phyloP scores from a whole-genome alignment of 2,329 filamentous ascomycete genomes.

The Penicillium capsulatum region DNA sequence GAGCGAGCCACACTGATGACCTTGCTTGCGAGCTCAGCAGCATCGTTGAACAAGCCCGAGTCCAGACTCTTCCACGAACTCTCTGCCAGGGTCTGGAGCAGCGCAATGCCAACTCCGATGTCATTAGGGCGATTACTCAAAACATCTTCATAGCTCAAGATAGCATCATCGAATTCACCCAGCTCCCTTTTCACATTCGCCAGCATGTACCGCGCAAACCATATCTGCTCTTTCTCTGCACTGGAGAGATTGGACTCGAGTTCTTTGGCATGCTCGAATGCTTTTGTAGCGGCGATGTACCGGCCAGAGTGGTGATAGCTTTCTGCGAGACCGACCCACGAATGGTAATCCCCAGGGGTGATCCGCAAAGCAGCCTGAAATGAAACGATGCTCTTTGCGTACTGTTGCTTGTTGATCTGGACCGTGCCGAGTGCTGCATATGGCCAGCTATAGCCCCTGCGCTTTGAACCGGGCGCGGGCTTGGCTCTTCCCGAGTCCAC shows the following conservation, averaged over 20 bases:
- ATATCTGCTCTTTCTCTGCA: slow-evolving; percentile 63
- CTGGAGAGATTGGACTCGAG: slow-evolving; percentile 60
- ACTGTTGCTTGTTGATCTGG: slow-evolving; percentile 91
- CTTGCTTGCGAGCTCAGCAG: slow-evolving; percentile 64
- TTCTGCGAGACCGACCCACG: slow-evolving; percentile 94
- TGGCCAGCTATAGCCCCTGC: slow-evolving; percentile 91
- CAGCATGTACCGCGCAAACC: slow-evolving; percentile 97
- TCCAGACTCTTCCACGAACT: slow-evolving; percentile 72
- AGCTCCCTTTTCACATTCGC: slow-evolving; percentile 91
- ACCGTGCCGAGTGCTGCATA: slow-evolving; percentile 90
- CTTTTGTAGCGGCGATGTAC: slow-evolving; percentile 89
- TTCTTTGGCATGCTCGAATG: slow-evolving; percentile 77
- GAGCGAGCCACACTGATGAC: slow-evolving; percentile 64
- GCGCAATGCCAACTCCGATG: slow-evolving; percentile 79
- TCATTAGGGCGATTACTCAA: slow-evolving; percentile 65
- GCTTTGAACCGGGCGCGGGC: slow-evolving; percentile 86
- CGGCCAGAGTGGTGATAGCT: slow-evolving; percentile 92
- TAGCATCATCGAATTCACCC: slow-evolving; percentile 81
- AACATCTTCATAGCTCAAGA: slow-evolving; percentile 70
- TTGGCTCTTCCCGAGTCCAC: slow-evolving; percentile 92
- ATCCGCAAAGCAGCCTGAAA: slow-evolving; percentile 87
- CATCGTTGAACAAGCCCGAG: slow-evolving; percentile 80
- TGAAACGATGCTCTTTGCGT: slow-evolving; percentile 79
- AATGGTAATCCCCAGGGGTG: slow-evolving; percentile 82
- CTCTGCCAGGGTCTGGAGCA: slow-evolving; percentile 85